Conservation (phyloP, 768 basidiomycete species). For the Suillus americanus region DNA sequence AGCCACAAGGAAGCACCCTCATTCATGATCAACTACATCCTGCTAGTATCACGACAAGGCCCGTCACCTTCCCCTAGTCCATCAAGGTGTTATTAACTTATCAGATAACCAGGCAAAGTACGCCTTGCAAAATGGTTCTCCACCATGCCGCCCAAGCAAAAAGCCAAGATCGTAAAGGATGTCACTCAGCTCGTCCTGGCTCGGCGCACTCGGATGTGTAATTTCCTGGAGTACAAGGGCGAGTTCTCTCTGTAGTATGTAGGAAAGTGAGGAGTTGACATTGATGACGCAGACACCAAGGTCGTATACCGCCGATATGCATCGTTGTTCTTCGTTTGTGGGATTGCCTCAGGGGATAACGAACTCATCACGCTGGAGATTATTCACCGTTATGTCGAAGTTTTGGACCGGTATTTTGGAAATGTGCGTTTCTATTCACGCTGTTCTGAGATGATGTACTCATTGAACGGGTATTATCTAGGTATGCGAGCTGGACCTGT, state of each 20-base stretch:
- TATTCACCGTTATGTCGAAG: slow-evolving; percentile 91
- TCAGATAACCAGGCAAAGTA: slow-evolving; percentile 68
- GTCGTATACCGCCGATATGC: slow-evolving; percentile 96
- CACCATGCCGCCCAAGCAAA: slow-evolving; percentile 76
- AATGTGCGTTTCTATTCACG: slow-evolving; percentile 31
- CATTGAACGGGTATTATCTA: slow-evolving; percentile 24
- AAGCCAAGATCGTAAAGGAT: slow-evolving; percentile 92
- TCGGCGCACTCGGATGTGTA: slow-evolving; percentile 89
- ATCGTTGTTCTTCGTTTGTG: slow-evolving; percentile 92
- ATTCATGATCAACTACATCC: slow-evolving; percentile 86
- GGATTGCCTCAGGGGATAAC: slow-evolving; percentile 82
- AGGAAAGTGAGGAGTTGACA: neutral
- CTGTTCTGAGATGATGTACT: neutral
- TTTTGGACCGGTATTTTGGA: slow-evolving; percentile 65
- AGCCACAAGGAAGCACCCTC: slow-evolving; percentile 21
- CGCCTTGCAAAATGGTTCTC: slow-evolving; percentile 96
- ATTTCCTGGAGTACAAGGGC: slow-evolving; percentile 97
- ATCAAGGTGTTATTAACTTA: slow-evolving; percentile 13
- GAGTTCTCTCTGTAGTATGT: slow-evolving; percentile 32
- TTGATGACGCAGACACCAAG: slow-evolving; percentile 57
- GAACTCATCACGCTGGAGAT: slow-evolving; percentile 91
- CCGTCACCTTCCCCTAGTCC: slow-evolving; percentile 23
- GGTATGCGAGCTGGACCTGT: slow-evolving; percentile 95
- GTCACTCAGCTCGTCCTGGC: slow-evolving; percentile 91
- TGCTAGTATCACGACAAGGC: slow-evolving; percentile 94